phyloP scores from a whole-genome alignment of 805 yeast species.

The Candida orba region DNA sequence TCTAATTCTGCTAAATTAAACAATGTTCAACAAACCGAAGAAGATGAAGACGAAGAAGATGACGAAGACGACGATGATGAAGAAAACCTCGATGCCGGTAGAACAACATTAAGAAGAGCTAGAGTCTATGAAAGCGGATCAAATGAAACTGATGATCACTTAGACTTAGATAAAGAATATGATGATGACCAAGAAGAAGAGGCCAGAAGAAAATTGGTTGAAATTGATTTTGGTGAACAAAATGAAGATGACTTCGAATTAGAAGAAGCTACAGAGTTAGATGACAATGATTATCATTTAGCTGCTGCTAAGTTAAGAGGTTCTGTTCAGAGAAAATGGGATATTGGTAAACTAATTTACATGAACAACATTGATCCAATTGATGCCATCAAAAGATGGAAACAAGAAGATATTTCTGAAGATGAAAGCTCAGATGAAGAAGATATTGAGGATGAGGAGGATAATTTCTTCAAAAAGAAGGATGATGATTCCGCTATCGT shows the following conservation, averaged over 20 bases:
- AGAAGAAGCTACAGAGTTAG: conserved; percentile 49
- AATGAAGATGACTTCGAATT: conserved; percentile 30
- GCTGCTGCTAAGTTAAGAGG: conserved; percentile 60
- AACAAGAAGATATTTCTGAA: conserved; percentile 38
- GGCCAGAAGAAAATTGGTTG: conserved; percentile 36
- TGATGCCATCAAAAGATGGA: conserved; percentile 71
- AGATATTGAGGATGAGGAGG: conserved; percentile 39
- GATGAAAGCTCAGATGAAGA: conserved; percentile 36
- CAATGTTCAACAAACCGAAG: conserved; percentile 34
- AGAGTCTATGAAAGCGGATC: conserved; percentile 48
- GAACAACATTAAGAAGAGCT: conserved; percentile 57
- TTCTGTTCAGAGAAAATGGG: conserved; percentile 54
- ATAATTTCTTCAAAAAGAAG: conserved; percentile 49
- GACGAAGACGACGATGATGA: conserved; percentile 26
- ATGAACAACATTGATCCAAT: conserved; percentile 68
- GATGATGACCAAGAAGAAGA: conserved; percentile 29
- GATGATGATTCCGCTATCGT: conserved; percentile 23
- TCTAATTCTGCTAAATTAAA: conserved; percentile 49
- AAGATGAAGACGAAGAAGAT: conserved; percentile 28
- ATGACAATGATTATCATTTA: conserved; percentile 29
- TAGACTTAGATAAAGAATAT: conserved; percentile 31
- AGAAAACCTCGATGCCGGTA: conserved; percentile 43
- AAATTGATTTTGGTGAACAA: conserved; percentile 38
- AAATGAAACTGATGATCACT: conserved; percentile 38
- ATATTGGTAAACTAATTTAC: conserved; percentile 74